phyloP scores from a whole-genome alignment of 1,284 basidiomycete genomes.

The Trametes hirsuta region DNA sequence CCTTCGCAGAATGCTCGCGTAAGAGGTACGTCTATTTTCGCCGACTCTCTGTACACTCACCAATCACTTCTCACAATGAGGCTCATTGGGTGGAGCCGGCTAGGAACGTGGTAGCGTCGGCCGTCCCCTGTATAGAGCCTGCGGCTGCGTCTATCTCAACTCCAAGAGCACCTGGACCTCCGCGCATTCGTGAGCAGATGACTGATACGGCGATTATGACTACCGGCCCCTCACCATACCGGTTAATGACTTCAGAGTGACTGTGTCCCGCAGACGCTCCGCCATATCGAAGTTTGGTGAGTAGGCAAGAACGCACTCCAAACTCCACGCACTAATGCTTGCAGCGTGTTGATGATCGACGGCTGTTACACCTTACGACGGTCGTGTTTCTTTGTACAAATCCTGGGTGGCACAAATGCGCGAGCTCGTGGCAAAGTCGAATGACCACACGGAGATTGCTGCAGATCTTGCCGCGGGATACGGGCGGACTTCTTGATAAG shows the following conservation, averaged over 20 bases:
- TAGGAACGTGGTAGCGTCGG: constrained; percentile 3
- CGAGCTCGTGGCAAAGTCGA: neutral
- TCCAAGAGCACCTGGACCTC: neutral
- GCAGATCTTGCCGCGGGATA: neutral
- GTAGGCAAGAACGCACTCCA: too few species aligned
- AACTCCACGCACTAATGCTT: too few species aligned
- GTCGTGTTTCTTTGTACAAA: too few species aligned
- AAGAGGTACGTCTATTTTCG: neutral
- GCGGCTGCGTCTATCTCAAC: neutral
- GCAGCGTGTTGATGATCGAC: too few species aligned
- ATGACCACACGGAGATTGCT: neutral
- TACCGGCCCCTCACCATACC: too few species aligned
- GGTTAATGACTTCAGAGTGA: too few species aligned
- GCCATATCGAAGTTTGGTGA: too few species aligned
- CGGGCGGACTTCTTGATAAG: neutral
- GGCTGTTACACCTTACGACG: too few species aligned
- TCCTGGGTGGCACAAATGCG: neutral
- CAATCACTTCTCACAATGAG: neutral
- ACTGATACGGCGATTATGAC: neutral
- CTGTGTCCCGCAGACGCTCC: too few species aligned
- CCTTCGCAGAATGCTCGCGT: neutral
- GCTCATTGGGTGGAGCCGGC: constrained; percentile 8
- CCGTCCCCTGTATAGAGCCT: neutral
- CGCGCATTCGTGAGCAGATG: neutral
- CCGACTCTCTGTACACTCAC: neutral